Conservation (phyloP, 2,329 filamentous ascomycete genomes). For the Dactylellina cionopaga region DNA sequence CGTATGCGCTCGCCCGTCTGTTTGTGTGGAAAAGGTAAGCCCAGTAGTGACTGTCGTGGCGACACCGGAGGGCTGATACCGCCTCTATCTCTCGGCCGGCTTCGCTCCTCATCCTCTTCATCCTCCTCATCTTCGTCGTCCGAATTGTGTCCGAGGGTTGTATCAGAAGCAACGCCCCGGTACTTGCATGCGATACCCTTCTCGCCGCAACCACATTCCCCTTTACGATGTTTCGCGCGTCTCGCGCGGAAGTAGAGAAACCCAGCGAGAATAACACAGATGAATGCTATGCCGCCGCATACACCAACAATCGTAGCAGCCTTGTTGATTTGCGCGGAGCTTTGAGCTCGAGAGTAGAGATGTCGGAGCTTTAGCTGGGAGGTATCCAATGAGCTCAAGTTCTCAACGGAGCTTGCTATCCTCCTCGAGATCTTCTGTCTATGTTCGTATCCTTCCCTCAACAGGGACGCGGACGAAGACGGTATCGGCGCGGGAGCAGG, state of each 20-base stretch:
- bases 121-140: constrained; percentile 11
- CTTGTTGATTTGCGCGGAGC: constrained; percentile 23
- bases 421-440: constrained; percentile 10
- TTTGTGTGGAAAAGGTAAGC: constrained; percentile 1
- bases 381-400: neutral
- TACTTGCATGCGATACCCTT: constrained; percentile 45
- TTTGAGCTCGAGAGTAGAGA: constrained; percentile 19
- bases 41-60: constrained; percentile 25
- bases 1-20: neutral
- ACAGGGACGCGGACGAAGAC: neutral
- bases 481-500: neutral
- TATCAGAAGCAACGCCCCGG: neutral
- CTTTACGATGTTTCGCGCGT: constrained; percentile 21
- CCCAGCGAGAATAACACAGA: constrained; percentile 27
- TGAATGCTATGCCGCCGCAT: constrained; percentile 34
- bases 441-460: constrained; percentile 6
- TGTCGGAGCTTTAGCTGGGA: neutral
- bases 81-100: constrained; percentile 3
- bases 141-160: neutral
- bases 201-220: constrained; percentile 39
- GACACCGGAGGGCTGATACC: constrained; percentile 35
- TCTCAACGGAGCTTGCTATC: constrained; percentile 1
- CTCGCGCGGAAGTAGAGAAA: constrained; percentile 30
- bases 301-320: constrained; percentile 46
- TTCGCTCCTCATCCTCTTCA: neutral